phyloP scores from a whole-genome alignment of 176 grass and related monocot genomes.

The Eragrostis curvula region DNA sequence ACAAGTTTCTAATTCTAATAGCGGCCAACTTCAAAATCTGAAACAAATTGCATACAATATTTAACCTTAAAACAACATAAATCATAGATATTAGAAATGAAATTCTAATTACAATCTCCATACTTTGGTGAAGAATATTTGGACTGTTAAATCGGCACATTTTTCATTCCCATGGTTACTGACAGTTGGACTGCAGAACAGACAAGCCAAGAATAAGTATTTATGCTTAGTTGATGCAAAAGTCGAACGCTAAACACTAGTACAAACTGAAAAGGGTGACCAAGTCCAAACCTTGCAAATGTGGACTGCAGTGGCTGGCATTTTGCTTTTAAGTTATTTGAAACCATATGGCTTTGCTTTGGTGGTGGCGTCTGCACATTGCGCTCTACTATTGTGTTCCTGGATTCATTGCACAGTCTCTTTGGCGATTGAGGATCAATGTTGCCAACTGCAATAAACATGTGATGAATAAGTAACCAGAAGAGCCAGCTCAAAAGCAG shows the following conservation, averaged over 20 bases:
- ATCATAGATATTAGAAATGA: constrained; percentile 30
- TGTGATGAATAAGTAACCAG: constrained; percentile 21
- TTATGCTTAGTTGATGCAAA: constrained; percentile 27
- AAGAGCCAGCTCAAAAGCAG: neutral
- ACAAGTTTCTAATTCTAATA: constrained; percentile 88
- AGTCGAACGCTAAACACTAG: constrained; percentile 30
- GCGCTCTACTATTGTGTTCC: constrained; percentile 52
- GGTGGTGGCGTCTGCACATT: constrained; percentile 72
- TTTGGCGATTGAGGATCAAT: constrained; percentile 64
- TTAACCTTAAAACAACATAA: constrained; percentile 36
- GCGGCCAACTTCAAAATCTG: constrained; percentile 96
- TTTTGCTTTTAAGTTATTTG: constrained; percentile 67
- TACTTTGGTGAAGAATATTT: constrained; percentile 91
- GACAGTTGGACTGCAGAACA: constrained; percentile 70
- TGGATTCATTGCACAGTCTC: constrained; percentile 64
- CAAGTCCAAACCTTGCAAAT: constrained; percentile 80
- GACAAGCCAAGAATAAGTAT: constrained; percentile 36
- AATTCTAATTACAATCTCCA: constrained; percentile 36
- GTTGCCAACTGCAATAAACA: constrained; percentile 55
- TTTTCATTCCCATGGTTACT: constrained; percentile 70
- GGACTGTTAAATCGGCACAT: constrained; percentile 70
- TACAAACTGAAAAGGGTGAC: constrained; percentile 33
- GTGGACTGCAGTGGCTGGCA: constrained; percentile 74
- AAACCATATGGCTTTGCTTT: constrained; percentile 57
- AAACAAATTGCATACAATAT: constrained; percentile 40